Evolutionary conservation across 495 filamentous ascomycete genomes (phyloP).

Genomic region (Halenospora varia): DNA sequence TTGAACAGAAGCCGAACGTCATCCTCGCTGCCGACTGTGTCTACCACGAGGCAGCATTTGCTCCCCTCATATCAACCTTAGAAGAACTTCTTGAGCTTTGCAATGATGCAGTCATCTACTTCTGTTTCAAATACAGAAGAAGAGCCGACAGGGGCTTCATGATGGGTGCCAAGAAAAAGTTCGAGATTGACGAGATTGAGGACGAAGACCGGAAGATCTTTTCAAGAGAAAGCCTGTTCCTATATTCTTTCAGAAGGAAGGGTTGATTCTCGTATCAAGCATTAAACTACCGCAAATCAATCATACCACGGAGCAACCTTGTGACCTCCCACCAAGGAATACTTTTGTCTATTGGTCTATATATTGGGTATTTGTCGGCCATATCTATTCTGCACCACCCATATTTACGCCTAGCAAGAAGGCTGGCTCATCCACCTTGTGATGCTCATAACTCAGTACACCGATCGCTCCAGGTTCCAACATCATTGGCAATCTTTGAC

Average conservation of each 20-base stretch:
- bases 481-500: constrained; percentile 51
- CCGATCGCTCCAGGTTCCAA: constrained; percentile 66
- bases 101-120: constrained; percentile 68
- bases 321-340: too few species aligned
- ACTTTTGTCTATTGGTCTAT: too few species aligned
- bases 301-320: too few species aligned
- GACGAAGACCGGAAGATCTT: constrained; percentile 59
- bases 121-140: constrained; percentile 91
- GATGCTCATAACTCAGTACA: constrained; percentile 67
- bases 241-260: constrained; percentile 53
- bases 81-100: constrained; percentile 50
- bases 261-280: too few species aligned
- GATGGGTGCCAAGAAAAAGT: constrained; percentile 61
- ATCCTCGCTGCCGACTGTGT: constrained; percentile 95
- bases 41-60: constrained; percentile 95
- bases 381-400: constrained; percentile 9
- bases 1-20: constrained; percentile 57
- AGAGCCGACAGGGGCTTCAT: constrained; percentile 71
- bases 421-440: constrained; percentile 63
- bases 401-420: constrained; percentile 53
- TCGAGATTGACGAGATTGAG: constrained; percentile 57
- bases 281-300: too few species aligned
- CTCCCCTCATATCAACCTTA: constrained; percentile 77
- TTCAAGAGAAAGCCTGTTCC: constrained; percentile 57
- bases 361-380: too few species aligned